Evolutionary conservation across 768 basidiomycete species (phyloP).

Genomic region (Lyophyllum semitale): DNA sequence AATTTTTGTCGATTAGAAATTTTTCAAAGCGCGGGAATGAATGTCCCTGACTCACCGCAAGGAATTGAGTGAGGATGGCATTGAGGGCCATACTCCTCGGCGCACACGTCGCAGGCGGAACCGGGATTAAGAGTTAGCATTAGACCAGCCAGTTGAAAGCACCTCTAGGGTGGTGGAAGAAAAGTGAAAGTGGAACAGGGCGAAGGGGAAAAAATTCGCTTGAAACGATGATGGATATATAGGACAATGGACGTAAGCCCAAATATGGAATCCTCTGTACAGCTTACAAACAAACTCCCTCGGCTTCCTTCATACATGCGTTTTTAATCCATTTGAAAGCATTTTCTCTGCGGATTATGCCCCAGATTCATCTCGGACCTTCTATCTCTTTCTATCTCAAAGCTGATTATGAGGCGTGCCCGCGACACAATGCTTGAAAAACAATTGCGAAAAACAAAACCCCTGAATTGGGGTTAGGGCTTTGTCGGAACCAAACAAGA

Average conservation of each 20-base stretch:
- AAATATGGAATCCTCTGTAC: conserved; percentile 26
- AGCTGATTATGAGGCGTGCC: conserved; percentile 8
- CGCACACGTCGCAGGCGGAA: conserved; percentile 88
- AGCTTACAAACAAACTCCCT: conserved; percentile 26
- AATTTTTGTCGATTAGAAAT: conserved; percentile 26
- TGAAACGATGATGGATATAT: conserved; percentile 49
- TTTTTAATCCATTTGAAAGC: conserved; percentile 19
- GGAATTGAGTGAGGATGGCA: conserved; percentile 80
- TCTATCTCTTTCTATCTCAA: conserved; percentile 14
- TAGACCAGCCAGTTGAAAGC: conserved; percentile 44
- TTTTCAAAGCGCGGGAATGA: conserved; percentile 16
- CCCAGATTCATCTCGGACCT: conserved; percentile 18
- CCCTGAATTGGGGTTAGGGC: conserved; percentile 28
- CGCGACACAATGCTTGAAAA: conserved; percentile 1
- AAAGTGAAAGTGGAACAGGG: conserved; percentile 39
- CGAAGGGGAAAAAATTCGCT: conserved; percentile 49
- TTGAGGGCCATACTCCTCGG: conserved; percentile 79
- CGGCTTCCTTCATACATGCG: conserved; percentile 21
- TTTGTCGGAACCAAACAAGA: conserved; percentile 16
- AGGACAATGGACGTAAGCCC: conserved; percentile 41
- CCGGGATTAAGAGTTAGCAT: conserved; percentile 85
- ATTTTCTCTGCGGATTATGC: conserved; percentile 1
- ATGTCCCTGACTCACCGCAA: conserved; percentile 59
- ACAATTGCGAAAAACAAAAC: conserved; percentile 5
- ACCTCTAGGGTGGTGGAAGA: conserved; percentile 42